Conservation (phyloP, 1,139 yeast genomes). For the Candida labiduridarum region DNA sequence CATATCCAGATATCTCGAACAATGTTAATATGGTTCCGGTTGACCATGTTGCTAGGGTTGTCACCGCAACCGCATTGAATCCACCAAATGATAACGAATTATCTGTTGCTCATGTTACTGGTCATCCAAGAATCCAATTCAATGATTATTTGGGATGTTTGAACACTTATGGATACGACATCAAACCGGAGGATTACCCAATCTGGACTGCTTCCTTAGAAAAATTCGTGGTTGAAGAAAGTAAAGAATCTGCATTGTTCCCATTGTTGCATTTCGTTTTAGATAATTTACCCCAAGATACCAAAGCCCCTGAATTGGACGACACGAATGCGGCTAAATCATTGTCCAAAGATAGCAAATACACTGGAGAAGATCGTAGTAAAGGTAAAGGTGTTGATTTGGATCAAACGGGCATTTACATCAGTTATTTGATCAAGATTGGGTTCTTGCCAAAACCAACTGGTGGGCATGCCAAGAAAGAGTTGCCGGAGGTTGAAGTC, state of each 20-base stretch:
- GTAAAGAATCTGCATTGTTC: conserved; percentile 82
- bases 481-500: conserved; percentile 62
- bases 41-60: conserved; percentile 94
- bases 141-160: conserved; percentile 72
- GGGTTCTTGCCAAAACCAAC: conserved; percentile 76
- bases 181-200: conserved; percentile 64
- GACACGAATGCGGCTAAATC: conserved; percentile 75
- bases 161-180: conserved; percentile 69
- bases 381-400: conserved; percentile 73
- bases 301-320: conserved; percentile 94
- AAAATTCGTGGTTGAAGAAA: conserved; percentile 67
- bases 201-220: conserved; percentile 81
- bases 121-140: conserved; percentile 88
- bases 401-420: conserved; percentile 70
- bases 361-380: conserved; percentile 69
- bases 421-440: conserved; percentile 74
- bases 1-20: conserved; percentile 82
- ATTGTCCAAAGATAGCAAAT: conserved; percentile 57
- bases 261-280: conserved; percentile 93
- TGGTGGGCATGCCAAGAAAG: conserved; percentile 31
- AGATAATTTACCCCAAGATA: conserved; percentile 85
- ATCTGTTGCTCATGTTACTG: conserved; percentile 92
- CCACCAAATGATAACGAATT: conserved; percentile 61
- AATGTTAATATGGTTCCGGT: conserved; percentile 97
- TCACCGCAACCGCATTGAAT: conserved; percentile 77